phyloP scores from a whole-genome alignment of 23 red algal species.

The Cyanidiococcus yangmingshanensis region DNA sequence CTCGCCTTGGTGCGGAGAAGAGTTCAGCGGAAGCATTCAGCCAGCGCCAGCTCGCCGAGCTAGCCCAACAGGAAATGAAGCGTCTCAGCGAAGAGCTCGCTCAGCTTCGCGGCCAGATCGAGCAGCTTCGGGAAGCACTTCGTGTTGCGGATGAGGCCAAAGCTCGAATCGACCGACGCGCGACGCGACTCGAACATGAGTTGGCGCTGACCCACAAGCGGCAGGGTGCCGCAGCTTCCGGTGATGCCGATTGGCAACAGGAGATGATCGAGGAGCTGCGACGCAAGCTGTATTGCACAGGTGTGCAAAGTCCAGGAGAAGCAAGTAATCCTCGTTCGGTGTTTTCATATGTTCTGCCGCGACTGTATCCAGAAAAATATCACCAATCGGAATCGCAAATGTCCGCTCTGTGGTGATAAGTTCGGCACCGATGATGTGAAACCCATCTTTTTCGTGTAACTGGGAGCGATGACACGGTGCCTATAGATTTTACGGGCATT shows the following conservation, averaged over 20 bases:
- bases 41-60: background rate
- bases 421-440: conserved; percentile 76
- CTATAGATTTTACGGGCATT: too few relatives aligned
- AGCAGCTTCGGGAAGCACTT: background rate
- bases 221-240: background rate
- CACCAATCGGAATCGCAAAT: conserved; percentile 85
- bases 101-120: conserved; percentile 15
- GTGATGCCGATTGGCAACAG: conserved; percentile 43
- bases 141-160: conserved; percentile 21
- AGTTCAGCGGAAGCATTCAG: background rate
- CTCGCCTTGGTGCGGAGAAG: conserved; percentile 10
- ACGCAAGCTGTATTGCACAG: conserved; percentile 64
- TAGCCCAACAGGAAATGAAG: background rate
- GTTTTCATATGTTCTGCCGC: conserved; percentile 89
- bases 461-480: too few relatives aligned
- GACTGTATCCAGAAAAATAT: conserved; percentile 83
- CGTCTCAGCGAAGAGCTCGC: background rate
- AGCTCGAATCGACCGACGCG: conserved; percentile 30
- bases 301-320: conserved; percentile 63
- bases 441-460: conserved; percentile 72
- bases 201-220: background rate
- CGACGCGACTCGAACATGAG: conserved; percentile 27
- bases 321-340: conserved; percentile 67
- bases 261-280: conserved; percentile 59
- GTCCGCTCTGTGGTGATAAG: conserved; percentile 68